Conservation (phyloP, 345 rosid genomes). For the Pelargonium nanum region DNA sequence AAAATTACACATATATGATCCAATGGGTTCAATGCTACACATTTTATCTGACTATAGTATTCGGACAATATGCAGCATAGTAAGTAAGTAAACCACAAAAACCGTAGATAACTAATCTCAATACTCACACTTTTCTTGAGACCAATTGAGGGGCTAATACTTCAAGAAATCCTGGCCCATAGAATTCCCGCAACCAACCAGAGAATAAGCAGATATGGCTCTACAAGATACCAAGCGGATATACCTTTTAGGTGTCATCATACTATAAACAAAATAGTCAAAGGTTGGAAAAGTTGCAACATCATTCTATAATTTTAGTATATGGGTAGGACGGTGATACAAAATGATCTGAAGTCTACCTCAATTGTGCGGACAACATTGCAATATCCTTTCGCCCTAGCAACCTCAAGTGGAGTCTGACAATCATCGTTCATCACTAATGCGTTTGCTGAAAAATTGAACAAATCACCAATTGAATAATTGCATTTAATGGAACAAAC, state of each 20-base stretch:
- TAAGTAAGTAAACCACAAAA: background rate
- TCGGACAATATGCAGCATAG: background rate
- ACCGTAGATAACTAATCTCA: conserved; percentile 5
- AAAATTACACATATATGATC: background rate
- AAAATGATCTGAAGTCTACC: conserved; percentile 25
- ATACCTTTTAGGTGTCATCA: background rate
- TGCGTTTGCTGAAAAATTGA: conserved; percentile 52
- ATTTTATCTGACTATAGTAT: background rate
- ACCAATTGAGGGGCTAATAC: conserved; percentile 68
- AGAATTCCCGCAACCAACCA: conserved; percentile 90
- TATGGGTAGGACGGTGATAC: background rate
- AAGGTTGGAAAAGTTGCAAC: background rate
- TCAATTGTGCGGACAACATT: conserved; percentile 82
- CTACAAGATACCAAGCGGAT: conserved; percentile 19
- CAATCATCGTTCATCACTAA: conserved; percentile 81
- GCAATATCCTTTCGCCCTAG: conserved; percentile 61
- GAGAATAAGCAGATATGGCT: conserved; percentile 72
- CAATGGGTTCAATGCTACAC: background rate
- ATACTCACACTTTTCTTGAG: conserved; percentile 81
- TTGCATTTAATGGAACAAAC: background rate
- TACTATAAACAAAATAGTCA: background rate
- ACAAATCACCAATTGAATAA: background rate
- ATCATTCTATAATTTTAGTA: background rate
- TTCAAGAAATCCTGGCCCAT: conserved; percentile 82
- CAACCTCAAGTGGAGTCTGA: conserved; percentile 81